phyloP scores from a whole-genome alignment of 305 asterid genomes.

The Petunia hybrid region DNA sequence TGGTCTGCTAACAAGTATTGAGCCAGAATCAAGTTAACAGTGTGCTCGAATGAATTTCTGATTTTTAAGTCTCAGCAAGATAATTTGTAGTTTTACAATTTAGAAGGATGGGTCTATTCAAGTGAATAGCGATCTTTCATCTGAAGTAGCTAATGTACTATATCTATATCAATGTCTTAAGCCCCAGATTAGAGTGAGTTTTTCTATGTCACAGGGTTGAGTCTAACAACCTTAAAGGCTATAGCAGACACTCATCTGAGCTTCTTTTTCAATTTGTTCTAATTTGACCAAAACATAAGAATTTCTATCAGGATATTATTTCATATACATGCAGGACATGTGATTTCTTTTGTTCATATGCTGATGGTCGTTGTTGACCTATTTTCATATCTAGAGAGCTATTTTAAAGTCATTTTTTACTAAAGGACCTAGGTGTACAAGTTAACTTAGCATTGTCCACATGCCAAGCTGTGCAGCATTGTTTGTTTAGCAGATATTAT shows the following conservation, averaged over 20 bases:
- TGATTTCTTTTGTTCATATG: too few relatives aligned
- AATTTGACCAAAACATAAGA: constrained; percentile 1
- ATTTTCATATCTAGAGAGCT: too few relatives aligned
- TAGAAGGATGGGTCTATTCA: not conserved
- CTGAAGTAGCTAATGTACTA: not conserved
- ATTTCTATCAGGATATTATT: not conserved
- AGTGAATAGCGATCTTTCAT: not conserved
- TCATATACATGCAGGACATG: not conserved
- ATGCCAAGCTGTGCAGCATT: not conserved
- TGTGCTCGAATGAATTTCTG: not conserved
- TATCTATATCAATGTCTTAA: not conserved
- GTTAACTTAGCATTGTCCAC: not conserved
- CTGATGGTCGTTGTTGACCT: too few relatives aligned
- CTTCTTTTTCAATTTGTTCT: not conserved
- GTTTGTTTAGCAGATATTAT: not conserved
- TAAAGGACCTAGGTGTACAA: not conserved
- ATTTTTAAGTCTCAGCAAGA: too few relatives aligned
- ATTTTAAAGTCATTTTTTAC: not conserved
- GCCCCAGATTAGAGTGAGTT: too few relatives aligned
- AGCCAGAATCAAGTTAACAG: not conserved
- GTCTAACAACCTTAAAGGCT: too few relatives aligned
- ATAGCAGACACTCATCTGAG: not conserved
- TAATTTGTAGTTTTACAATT: too few relatives aligned
- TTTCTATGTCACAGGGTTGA: too few relatives aligned
- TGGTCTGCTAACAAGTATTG: not conserved